These are phyloP conservation scores for Galeopsis tetrahit DNA, from an alignment of 257 asterid species.

Conservation along the genomic window DNA sequence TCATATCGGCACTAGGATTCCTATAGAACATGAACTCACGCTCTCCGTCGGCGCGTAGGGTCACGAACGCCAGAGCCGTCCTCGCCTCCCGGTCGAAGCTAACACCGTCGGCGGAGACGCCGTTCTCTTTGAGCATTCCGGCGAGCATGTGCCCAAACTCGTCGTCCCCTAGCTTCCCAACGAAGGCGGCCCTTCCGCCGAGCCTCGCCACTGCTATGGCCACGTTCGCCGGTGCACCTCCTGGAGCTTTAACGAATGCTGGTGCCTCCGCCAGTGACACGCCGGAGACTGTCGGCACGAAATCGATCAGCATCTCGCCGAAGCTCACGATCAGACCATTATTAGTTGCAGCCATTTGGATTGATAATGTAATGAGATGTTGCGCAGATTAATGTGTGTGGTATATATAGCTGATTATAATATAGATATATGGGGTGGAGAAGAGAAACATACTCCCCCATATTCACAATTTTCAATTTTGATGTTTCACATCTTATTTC, in stretches of 20 bases:
- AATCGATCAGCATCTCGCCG: conserved; percentile 86
- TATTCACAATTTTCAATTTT: too few relatives aligned
- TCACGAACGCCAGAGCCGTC: conserved; percentile 78
- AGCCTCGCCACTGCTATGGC: conserved; percentile 75
- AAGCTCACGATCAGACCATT: conserved; percentile 27
- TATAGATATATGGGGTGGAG: too few relatives aligned
- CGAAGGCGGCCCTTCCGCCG: conserved; percentile 67
- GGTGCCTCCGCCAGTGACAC: conserved; percentile 80
- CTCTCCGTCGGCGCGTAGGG: conserved; percentile 80
- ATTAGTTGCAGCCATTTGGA: neutral
- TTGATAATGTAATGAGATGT: too few relatives aligned
- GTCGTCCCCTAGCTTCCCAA: conserved; percentile 61
- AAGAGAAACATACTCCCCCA: too few relatives aligned
- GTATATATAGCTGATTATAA: too few relatives aligned
- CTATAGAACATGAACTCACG: conserved; percentile 85
- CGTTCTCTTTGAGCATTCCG: conserved; percentile 63
- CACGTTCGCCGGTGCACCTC: conserved; percentile 88
- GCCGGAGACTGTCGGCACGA: conserved; percentile 81
- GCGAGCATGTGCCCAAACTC: conserved; percentile 75
- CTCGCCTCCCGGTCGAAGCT: conserved; percentile 58
- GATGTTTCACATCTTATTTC: too few relatives aligned
- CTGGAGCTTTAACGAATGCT: conserved; percentile 72
- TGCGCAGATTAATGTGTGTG: too few relatives aligned
- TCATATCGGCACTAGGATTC: conserved; percentile 82
- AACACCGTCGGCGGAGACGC: conserved; percentile 59